Conservation (phyloP, 2,329 filamentous ascomycete genomes). For the Didymellaceae sp. region DNA sequence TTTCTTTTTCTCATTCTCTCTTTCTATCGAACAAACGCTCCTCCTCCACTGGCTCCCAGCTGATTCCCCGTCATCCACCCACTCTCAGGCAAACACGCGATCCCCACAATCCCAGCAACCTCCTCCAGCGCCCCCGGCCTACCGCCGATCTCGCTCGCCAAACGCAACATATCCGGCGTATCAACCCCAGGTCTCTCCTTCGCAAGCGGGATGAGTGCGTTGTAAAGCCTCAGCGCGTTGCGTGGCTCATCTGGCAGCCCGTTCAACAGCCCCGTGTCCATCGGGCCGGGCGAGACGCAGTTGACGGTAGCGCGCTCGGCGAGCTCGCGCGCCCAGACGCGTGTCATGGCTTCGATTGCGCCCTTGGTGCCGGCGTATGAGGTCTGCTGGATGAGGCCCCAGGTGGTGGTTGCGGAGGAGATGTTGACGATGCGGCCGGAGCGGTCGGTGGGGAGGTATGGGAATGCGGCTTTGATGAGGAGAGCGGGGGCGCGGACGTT, state of each 20-base stretch:
- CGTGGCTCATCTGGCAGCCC: conserved; percentile 21
- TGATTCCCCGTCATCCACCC: conserved; percentile 79
- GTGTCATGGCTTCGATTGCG: conserved; percentile 67
- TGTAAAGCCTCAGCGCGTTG: conserved; percentile 20
- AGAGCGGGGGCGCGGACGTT: conserved; percentile 57
- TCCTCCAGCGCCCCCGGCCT: conserved; percentile 66
- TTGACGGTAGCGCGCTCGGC: conserved; percentile 66
- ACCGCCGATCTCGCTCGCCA: conserved; percentile 60
- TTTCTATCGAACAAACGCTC: conserved; percentile 58
- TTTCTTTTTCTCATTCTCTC: not conserved
- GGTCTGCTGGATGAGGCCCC: conserved; percentile 62
- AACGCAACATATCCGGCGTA: conserved; percentile 63
- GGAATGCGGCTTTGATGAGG: conserved; percentile 72
- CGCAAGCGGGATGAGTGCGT: conserved; percentile 22
- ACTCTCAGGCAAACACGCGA: conserved; percentile 71
- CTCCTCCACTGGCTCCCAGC: conserved; percentile 77
- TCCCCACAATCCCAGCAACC: conserved; percentile 74
- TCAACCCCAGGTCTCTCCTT: conserved; percentile 19
- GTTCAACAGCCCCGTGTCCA: conserved; percentile 45
- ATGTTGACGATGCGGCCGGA: conserved; percentile 67
- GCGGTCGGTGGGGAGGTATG: conserved; percentile 70
- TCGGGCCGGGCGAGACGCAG: conserved; percentile 66
- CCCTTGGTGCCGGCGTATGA: conserved; percentile 70
- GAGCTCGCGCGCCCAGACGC: conserved; percentile 67
- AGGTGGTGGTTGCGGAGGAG: conserved; percentile 59